phyloP scores from a whole-genome alignment of 441 rosid genomes.

The Melastoma candidum region DNA sequence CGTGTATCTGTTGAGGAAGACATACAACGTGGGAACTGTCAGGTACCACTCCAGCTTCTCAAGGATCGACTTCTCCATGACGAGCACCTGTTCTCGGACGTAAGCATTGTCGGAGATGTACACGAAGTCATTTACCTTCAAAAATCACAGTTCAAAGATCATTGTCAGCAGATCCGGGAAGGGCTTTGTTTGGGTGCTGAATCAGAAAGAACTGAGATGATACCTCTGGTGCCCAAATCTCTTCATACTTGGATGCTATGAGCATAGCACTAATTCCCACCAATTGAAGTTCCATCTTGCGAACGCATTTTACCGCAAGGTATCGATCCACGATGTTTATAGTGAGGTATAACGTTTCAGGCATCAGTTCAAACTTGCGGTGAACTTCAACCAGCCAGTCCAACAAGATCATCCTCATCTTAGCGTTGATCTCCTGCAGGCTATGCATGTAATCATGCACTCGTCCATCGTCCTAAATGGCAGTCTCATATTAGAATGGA shows the following conservation, averaged over 20 bases:
- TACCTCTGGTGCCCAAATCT: constrained; percentile 59
- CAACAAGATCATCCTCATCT: constrained; percentile 47
- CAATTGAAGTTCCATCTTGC: constrained; percentile 41
- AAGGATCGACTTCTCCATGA: constrained; percentile 54
- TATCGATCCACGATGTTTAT: constrained; percentile 47
- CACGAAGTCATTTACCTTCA: constrained; percentile 51
- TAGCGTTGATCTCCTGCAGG: constrained; percentile 39
- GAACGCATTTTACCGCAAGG: constrained; percentile 37
- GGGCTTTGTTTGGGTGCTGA: not conserved
- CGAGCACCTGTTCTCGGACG: constrained; percentile 30
- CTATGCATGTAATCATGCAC: constrained; percentile 35
- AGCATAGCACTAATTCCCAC: constrained; percentile 54
- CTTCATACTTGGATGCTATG: constrained; percentile 62
- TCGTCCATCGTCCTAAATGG: constrained; percentile 31
- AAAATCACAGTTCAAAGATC: not conserved
- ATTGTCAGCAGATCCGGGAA: not conserved
- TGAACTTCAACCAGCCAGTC: constrained; percentile 67
- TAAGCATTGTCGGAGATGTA: constrained; percentile 53
- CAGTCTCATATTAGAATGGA: not conserved
- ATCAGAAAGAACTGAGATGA: not conserved
- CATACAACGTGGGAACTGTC: constrained; percentile 52
- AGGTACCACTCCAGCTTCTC: constrained; percentile 47
- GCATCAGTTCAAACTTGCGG: constrained; percentile 44
- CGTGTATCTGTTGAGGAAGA: constrained; percentile 46
- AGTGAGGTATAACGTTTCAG: constrained; percentile 52